Percentiles rank a stretch among this genome's conserved stretches.
Evolutionary conservation across 192 early-diverging fungal genomes (phyloP).

Genomic region (Radiomyces spectabilis): DNA sequence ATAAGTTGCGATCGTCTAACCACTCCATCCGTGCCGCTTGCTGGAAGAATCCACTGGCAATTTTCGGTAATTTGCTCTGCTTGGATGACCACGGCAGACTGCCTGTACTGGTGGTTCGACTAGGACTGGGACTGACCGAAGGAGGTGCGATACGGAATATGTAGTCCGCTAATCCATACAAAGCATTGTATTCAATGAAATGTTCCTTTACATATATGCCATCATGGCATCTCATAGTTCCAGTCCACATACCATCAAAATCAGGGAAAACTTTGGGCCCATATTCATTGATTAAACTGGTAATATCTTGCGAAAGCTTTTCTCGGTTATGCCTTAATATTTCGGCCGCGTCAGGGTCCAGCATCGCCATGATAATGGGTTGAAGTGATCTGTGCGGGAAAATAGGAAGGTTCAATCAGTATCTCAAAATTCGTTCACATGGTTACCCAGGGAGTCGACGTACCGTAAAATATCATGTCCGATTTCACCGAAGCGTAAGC

Average conservation of each 20-base stretch:
- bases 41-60: slow-evolving; percentile 29
- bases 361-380: slow-evolving; percentile 72
- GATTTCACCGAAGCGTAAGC: slow-evolving; percentile 67
- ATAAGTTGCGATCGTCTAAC: slow-evolving; percentile 44
- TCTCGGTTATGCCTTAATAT: slow-evolving; percentile 63
- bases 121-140: neutral
- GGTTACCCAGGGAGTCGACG: no score
- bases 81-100: neutral
- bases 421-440: neutral
- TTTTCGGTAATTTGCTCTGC: slow-evolving; percentile 13
- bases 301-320: slow-evolving; percentile 70
- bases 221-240: no score
- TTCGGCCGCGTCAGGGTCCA: slow-evolving; percentile 46
- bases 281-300: slow-evolving; percentile 75
- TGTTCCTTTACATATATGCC: neutral
- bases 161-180: neutral
- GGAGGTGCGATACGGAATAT: slow-evolving; percentile 6
- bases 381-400: slow-evolving; percentile 55
- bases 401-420: slow-evolving; percentile 28
- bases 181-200: neutral
- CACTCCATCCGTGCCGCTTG: slow-evolving; percentile 30
- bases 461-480: slow-evolving; percentile 68
- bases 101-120: neutral
- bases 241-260: slow-evolving; percentile 58
- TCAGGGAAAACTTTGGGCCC: slow-evolving; percentile 74